These are phyloP conservation scores for Loxodes magnus DNA, from an alignment of 73 alveolate species.

Conservation along the genomic window DNA sequence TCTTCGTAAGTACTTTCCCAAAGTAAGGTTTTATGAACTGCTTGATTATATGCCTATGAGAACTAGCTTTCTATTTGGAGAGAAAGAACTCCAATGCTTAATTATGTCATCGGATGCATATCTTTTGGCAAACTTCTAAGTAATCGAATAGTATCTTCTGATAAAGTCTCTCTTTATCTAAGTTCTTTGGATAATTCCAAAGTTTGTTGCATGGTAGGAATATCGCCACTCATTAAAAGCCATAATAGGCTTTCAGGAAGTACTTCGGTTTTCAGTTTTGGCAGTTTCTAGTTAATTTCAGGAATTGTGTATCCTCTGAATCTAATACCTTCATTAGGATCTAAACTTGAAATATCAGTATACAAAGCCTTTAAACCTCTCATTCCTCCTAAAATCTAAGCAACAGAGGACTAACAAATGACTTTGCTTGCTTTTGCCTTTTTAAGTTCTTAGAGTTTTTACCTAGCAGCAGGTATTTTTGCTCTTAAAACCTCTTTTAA, in stretches of 20 bases:
- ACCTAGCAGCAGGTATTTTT: constrained; percentile 18
- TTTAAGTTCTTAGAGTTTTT: constrained; percentile 18
- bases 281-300: constrained; percentile 40
- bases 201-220: constrained; percentile 28
- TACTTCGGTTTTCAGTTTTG: constrained; percentile 56
- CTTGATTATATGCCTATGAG: constrained; percentile 52
- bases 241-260: constrained; percentile 63
- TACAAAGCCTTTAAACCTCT: constrained; percentile 72
- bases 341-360: constrained; percentile 71
- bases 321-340: constrained; percentile 63
- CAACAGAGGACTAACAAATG: constrained; percentile 52
- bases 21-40: constrained; percentile 48
- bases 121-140: constrained; percentile 33
- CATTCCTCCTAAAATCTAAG: constrained; percentile 79
- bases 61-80: constrained; percentile 42
- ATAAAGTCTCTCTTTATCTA: background rate
- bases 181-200: constrained; percentile 7
- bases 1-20: constrained; percentile 79
- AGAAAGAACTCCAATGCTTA: constrained; percentile 53
- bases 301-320: constrained; percentile 62
- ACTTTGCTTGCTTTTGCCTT: constrained; percentile 26
- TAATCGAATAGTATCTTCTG: background rate
- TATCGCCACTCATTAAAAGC: constrained; percentile 61
- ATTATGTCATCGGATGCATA: constrained; percentile 76
- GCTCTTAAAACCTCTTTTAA: constrained; percentile 25